Evolutionary conservation across 1,284 basidiomycete genomes (phyloP), one percentile per base, ranked within the genome.

Genomic region (Rhodotorula glutinis): DNA sequence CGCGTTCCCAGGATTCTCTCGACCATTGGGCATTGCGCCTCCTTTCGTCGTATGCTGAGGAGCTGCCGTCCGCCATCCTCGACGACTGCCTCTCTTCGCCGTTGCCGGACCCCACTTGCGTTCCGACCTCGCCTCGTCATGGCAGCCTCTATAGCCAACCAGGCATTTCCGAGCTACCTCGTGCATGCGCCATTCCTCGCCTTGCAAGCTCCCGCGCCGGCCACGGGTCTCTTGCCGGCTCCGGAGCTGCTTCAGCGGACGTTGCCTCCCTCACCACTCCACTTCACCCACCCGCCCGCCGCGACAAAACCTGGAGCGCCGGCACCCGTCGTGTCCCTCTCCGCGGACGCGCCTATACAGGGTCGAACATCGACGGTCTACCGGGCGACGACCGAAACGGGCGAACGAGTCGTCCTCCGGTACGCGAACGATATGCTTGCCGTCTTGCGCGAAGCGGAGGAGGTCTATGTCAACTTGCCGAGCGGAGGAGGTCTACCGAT

Each of bases 401-500:
- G 66, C 23, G 47, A 46, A 7, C 29, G n/a, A 5, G 55, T 68
- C 53, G 52, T 64, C 40, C 52, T 68, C 38, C 61, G 62, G 56
- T 64, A 65, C 46, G 60, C 56, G 30, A 57, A 30, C 25, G 62
- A 68, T 30, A 43, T 62, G 40, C 52, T 65, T 44, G 51, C 55
- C 1, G 8, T 62, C 27, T 14, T 65, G n/a, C 51, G 51, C 1
- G 66, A 68, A 52, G 60, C 62, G 1, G 66, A 68, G 1, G 66
- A 68, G 30, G 66, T 68, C 29, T 68, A 44, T 14, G 66, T 68
- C 38, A 68, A 68, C 56, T 27, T 68, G 23, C 66, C 66, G 9
- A 38, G 49, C 8, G 56, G 55, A 10, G 33, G 29, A 10, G 61
- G 61, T 4, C 30, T 67, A 30, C 66, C 66, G 8, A 68, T 68